phyloP scores from a whole-genome alignment of 257 asterid species.

The Henckelia pumila region DNA sequence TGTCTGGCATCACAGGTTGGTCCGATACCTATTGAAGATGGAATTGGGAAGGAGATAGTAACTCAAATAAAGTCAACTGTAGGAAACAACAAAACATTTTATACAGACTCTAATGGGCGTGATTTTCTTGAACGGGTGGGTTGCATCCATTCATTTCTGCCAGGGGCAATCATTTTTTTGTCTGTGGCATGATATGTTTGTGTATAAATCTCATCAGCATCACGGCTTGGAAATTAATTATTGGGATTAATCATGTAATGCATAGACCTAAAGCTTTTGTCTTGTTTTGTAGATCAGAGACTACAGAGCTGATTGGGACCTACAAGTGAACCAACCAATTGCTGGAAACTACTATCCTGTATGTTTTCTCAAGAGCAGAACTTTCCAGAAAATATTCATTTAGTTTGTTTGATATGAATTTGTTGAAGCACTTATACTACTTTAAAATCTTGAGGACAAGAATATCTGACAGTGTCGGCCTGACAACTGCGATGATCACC shows the following conservation, averaged over 20 bases:
- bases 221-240: background rate
- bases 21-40: slow-evolving; percentile 85
- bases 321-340: slow-evolving; percentile 84
- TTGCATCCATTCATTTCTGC: slow-evolving; percentile 17
- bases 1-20: slow-evolving; percentile 64
- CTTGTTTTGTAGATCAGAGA: slow-evolving; percentile 57
- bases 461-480: too few species aligned
- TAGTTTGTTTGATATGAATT: too few species aligned
- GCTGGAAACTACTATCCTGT: slow-evolving; percentile 97
- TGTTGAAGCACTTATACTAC: background rate
- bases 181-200: background rate
- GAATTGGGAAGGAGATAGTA: slow-evolving; percentile 80
- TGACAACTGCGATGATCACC: background rate
- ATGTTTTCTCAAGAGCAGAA: slow-evolving; percentile 29
- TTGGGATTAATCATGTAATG: background rate
- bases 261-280: slow-evolving; percentile 7
- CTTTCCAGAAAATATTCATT: background rate
- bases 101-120: slow-evolving; percentile 92
- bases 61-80: slow-evolving; percentile 61
- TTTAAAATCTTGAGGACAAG: too few species aligned
- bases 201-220: background rate
- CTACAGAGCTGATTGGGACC: slow-evolving; percentile 88
- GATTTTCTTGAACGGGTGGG: slow-evolving; percentile 79
- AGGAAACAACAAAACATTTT: slow-evolving; percentile 68
- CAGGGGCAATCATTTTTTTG: slow-evolving; percentile 1